Percentiles rank a stretch among this genome's conserved stretches.
Evolutionary conservation across 129 eudicot genomes (phyloP).

Genomic region (Lactuca sativa): DNA sequence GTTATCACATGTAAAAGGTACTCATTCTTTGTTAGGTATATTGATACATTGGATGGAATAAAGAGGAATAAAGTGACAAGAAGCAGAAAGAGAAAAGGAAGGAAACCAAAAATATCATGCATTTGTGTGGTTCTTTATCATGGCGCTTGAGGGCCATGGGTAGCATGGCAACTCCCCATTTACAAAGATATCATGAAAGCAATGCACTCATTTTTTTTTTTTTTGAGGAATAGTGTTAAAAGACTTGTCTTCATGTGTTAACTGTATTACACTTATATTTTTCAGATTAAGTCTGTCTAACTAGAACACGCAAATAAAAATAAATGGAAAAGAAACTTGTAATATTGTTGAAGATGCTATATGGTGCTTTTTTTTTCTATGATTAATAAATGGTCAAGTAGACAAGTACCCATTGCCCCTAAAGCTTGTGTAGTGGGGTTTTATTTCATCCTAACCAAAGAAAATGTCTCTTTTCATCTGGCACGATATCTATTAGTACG

Average conservation of each 20-base stretch:
- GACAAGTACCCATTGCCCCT: constrained; percentile 10
- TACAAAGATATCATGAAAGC: constrained; percentile 33
- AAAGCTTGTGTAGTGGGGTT: constrained; percentile 35
- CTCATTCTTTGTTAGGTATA: constrained; percentile 22
- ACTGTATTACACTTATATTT: background rate
- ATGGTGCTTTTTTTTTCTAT: constrained; percentile 5
- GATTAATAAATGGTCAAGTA: constrained; percentile 11
- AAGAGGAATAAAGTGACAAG: constrained; percentile 17
- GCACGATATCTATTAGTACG: background rate
- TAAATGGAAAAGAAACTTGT: background rate
- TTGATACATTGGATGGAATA: constrained; percentile 17
- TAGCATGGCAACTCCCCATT: constrained; percentile 38
- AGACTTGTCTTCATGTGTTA: background rate
- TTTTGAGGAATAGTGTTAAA: no score
- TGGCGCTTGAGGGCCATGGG: constrained; percentile 39
- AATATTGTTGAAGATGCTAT: background rate
- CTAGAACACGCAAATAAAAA: background rate
- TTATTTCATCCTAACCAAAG: constrained; percentile 30
- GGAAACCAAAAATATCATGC: constrained; percentile 21
- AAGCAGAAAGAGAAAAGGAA: constrained; percentile 1
- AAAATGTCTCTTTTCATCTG: constrained; percentile 35
- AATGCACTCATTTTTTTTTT: background rate
- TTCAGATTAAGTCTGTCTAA: background rate
- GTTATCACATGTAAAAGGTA: constrained; percentile 9
- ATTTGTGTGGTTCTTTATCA: background rate